A percentile compares a stretch with the other conserved stretches of the same genome.
Conservation (phyloP, 2,329 filamentous ascomycete species). For the Rutstroemia sp. region DNA sequence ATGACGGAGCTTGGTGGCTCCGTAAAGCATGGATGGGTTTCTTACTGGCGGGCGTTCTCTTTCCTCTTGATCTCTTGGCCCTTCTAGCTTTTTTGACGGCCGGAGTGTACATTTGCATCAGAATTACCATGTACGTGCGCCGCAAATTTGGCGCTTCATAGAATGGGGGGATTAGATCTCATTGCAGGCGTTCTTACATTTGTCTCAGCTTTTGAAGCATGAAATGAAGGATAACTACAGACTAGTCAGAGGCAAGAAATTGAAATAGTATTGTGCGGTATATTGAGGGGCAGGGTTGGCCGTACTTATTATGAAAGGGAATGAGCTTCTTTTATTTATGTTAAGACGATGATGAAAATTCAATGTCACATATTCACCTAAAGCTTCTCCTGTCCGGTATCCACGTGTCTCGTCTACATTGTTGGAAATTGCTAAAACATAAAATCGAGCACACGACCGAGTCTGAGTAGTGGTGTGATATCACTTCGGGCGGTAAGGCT, state of each 20-base stretch:
- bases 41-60: conserved; percentile 24
- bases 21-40: conserved; percentile 26
- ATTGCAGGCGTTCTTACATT: conserved; percentile 18
- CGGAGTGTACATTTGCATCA: conserved; percentile 24
- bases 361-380: not conserved
- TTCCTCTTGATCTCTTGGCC: conserved; percentile 27
- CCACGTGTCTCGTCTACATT: not conserved
- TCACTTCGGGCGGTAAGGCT: not conserved
- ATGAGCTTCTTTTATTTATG: not conserved
- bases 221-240: conserved; percentile 9
- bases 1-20: conserved; percentile 15
- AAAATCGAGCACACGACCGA: too few relatives aligned
- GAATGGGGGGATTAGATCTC: conserved; percentile 23
- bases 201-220: conserved; percentile 3
- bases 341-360: not conserved
- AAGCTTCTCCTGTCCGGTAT: not conserved
- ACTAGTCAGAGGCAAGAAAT: not conserved
- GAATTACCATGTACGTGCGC: conserved; percentile 18
- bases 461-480: too few relatives aligned
- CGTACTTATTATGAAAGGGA: not conserved
- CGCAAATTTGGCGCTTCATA: conserved; percentile 21
- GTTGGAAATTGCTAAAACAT: too few relatives aligned
- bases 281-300: not conserved
- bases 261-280: not conserved
- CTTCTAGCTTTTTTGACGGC: conserved; percentile 18